Conservation (phyloP, 2,329 filamentous ascomycete genomes). For the Hyphodiscus sp. region DNA sequence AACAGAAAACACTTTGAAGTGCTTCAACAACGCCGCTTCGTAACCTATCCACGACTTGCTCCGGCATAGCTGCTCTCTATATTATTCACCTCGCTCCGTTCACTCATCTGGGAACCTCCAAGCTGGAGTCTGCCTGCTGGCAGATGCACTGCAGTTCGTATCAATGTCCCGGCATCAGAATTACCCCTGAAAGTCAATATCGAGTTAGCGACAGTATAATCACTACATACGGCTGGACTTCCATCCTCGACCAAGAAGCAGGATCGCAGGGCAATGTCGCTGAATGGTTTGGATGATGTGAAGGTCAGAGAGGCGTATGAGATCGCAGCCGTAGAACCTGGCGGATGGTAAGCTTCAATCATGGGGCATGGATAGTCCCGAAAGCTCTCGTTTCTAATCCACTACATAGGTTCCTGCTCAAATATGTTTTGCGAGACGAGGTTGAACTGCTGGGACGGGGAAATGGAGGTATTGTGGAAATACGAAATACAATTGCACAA, state of each 20-base stretch:
- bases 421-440: conserved; percentile 84
- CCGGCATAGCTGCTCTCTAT: neutral
- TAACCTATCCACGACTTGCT: neutral
- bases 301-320: conserved; percentile 82
- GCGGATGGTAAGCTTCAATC: conserved; percentile 67
- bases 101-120: neutral
- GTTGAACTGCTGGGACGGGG: conserved; percentile 73
- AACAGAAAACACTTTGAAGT: neutral
- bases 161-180: neutral
- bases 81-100: neutral
- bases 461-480: conserved; percentile 75
- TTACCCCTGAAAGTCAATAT: neutral
- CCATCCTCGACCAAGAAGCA: conserved; percentile 1
- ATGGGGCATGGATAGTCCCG: neutral
- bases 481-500: conserved; percentile 67
- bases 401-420: conserved; percentile 76
- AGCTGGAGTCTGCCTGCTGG: neutral
- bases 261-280: conserved; percentile 60
- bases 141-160: neutral
- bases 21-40: neutral
- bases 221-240: conserved; percentile 2
- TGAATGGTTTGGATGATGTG: conserved; percentile 85
- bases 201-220: neutral
- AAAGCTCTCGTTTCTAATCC: conserved; percentile 8
- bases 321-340: conserved; percentile 70